Evolutionary conservation across 306 rosid genomes (phyloP).

Genomic region (Styphnolobium japonicum): DNA sequence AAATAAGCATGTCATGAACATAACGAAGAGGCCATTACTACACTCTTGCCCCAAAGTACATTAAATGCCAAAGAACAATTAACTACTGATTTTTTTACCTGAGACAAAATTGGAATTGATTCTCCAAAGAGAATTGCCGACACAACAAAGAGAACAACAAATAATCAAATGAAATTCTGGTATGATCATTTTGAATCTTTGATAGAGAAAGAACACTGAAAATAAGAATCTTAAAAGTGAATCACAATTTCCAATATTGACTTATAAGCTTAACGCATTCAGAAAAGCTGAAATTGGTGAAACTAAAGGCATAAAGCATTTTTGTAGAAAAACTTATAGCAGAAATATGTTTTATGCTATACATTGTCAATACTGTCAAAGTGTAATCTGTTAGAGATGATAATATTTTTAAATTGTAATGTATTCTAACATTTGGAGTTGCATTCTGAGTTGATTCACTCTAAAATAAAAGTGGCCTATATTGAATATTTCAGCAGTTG

Average conservation of each 20-base stretch:
- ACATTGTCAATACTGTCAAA: not conserved
- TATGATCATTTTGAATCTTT: not conserved
- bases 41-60: no score
- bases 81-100: conserved; percentile 39
- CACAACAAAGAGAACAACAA: conserved; percentile 29
- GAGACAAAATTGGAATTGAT: conserved; percentile 84
- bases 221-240: no score
- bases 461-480: not conserved
- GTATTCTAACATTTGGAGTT: not conserved
- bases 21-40: no score
- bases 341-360: no score
- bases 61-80: not conserved
- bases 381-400: not conserved
- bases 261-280: no score
- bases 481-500: no score
- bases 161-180: conserved; percentile 23
- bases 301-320: no score
- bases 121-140: conserved; percentile 85
- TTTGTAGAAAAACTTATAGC: no score
- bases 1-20: no score
- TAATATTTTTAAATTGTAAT: not conserved
- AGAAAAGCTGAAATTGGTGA: no score
- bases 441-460: not conserved
- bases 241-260: no score
- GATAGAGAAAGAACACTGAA: no score